Evolutionary conservation across 768 basidiomycete species (phyloP), one percentile per base, ranked within the genome.

Genomic region (Exsudoporus frostii): DNA sequence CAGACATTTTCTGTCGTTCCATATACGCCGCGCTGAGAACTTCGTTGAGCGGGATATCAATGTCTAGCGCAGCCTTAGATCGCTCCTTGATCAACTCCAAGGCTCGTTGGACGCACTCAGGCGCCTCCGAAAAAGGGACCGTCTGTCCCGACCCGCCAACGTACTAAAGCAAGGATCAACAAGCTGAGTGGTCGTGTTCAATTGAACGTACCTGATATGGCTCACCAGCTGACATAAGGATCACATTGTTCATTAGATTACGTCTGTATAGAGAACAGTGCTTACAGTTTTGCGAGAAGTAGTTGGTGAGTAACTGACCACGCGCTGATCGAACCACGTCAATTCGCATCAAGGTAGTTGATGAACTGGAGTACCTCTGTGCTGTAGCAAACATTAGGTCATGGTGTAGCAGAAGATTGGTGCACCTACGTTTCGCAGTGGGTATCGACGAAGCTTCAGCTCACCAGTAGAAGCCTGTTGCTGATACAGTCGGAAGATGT

Each of bases 241-340:
- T 55, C 4, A 44, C 34, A 33, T 57, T 14, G 60, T 6, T 29
- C 42, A 38, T 5, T 4, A 22, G 14, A 15, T n/a, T 7, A 36
- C 19, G 11, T 40, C n/a, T 27, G 9, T 32, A 43, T 10, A 29
- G 24, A 24, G n/a, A 47, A 42, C 5, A 6, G 48, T 19, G 70
- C 83, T 64, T 64, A 89, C 90, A 82, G 53, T 92, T 92, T 58
- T 92, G 90, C 14, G 90, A 91, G 61, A 92, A 92, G 62, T 92
- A 92, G 61, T 88, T 86, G 5, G 90, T 86, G 45, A 92, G 71
- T 4, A 91, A 69, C 4, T 76, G 66, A 7, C 90, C 90, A 38
- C 88, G 81, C 60, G 81, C 89, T 91, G 51, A 20, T 22, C 51
- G 55, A 48, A 50, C 37, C 40, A 27, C 36, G 34, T 63, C 19